phyloP scores from a whole-genome alignment of 192 early-diverging fungal species.

The Gigaspora rosea region DNA sequence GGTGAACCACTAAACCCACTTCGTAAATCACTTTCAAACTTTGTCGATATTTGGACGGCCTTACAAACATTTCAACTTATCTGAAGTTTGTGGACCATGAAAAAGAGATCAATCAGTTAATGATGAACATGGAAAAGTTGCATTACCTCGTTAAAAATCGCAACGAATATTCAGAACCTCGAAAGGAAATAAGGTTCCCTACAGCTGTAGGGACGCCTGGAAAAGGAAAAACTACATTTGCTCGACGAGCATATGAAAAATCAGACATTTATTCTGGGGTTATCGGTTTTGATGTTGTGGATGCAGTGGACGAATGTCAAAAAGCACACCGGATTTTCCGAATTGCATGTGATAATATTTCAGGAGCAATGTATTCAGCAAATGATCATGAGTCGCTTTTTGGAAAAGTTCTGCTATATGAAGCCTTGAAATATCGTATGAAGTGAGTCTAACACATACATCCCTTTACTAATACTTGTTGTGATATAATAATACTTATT shows the following conservation, averaged over 20 bases:
- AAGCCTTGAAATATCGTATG: slow-evolving; percentile 24
- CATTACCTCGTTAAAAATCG: background rate
- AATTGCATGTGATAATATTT: slow-evolving; percentile 11
- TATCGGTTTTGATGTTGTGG: too few species aligned
- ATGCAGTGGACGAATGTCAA: too few species aligned
- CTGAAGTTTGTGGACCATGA: background rate
- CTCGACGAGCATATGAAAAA: background rate
- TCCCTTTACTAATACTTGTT: slow-evolving; percentile 6
- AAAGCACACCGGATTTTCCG: background rate
- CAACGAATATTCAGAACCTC: background rate
- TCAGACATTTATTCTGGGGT: too few species aligned
- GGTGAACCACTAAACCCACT: background rate
- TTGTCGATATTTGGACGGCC: background rate
- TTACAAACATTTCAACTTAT: background rate
- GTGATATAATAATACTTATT: background rate
- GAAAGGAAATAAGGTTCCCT: slow-evolving; percentile 1
- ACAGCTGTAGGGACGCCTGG: background rate
- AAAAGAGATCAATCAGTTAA: slow-evolving; percentile 4
- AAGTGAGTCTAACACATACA: background rate
- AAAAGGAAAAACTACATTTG: background rate
- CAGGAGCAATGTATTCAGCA: background rate
- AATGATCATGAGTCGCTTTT: background rate
- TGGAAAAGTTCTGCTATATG: slow-evolving; percentile 16
- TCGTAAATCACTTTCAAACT: background rate
- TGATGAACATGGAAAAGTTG: background rate